Evolutionary conservation across 148 eudicot species (phyloP).

Genomic region (Camellia lanceoleosa): DNA sequence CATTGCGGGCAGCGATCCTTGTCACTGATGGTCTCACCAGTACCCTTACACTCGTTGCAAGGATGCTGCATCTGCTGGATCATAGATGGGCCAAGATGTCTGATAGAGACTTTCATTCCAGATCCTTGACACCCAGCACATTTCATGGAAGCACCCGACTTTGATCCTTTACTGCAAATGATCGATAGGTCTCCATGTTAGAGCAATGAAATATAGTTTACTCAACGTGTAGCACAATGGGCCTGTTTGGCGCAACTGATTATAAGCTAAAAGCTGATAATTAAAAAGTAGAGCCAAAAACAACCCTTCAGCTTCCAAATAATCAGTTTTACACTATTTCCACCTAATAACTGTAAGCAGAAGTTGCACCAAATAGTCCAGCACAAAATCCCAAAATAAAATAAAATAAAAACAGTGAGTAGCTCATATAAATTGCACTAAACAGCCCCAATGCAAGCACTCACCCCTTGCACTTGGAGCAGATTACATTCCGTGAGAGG

Average conservation of each 20-base stretch:
- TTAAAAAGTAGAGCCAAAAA: no score
- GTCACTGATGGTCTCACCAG: constrained; percentile 53
- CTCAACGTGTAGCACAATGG: background rate
- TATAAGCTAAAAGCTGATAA: no score
- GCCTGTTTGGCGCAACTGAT: no score
- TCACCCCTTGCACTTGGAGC: constrained; percentile 58
- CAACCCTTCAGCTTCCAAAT: no score
- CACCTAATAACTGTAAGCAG: no score
- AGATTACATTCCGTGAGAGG: constrained; percentile 47
- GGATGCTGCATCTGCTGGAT: constrained; percentile 64
- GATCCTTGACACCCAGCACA: constrained; percentile 56
- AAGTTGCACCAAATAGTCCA: no score
- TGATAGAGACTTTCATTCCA: constrained; percentile 50
- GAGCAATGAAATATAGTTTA: background rate
- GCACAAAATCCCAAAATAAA: no score
- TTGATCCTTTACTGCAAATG: constrained; percentile 46
- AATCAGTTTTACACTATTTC: no score
- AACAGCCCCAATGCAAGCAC: background rate
- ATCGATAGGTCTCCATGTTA: background rate
- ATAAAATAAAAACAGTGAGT: background rate
- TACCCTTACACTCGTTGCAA: constrained; percentile 54
- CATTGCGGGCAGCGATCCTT: constrained; percentile 53
- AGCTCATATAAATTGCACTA: no score
- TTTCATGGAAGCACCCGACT: constrained; percentile 53
- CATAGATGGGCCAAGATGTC: constrained; percentile 57